These are phyloP conservation scores for Neocucurbitaria cava DNA, from an alignment of 2,329 filamentous ascomycete genomes.

Conservation along the genomic window DNA sequence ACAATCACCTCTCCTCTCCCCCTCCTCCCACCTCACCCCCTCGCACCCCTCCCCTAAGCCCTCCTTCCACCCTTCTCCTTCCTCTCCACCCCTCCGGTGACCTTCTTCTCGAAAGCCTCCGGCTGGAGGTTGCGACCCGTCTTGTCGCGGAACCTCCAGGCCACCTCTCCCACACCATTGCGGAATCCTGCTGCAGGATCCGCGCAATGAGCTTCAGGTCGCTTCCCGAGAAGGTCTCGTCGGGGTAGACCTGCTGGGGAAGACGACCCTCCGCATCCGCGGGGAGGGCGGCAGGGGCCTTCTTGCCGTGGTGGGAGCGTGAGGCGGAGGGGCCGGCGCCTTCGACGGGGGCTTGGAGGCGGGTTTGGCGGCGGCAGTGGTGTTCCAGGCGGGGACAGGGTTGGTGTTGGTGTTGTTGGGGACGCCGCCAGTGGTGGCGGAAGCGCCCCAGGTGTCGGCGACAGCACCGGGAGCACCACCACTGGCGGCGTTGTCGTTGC, in stretches of 20 bases:
- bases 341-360: conserved; percentile 3
- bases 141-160: conserved; percentile 57
- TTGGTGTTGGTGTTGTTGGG: not conserved
- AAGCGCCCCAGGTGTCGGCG: not conserved
- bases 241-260: conserved; percentile 26
- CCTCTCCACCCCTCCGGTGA: conserved; percentile 33
- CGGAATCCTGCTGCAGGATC: conserved; percentile 53
- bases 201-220: conserved; percentile 53
- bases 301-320: not conserved
- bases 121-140: conserved; percentile 56
- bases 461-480: not conserved
- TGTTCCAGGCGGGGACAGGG: not conserved
- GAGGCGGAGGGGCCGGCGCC: conserved; percentile 1
- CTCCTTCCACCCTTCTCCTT: conserved; percentile 3
- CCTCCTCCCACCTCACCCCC: not conserved
- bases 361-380: not conserved
- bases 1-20: not conserved
- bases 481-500: not conserved
- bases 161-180: conserved; percentile 56
- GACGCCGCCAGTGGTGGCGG: not conserved
- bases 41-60: not conserved
- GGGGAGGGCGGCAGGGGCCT: too few species aligned
- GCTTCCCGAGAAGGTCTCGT: conserved; percentile 34
- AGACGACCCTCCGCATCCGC: too few species aligned
- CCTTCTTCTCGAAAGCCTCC: conserved; percentile 53